Conservation (phyloP, 768 basidiomycete genomes). For the Kwoniella heveanensis region DNA sequence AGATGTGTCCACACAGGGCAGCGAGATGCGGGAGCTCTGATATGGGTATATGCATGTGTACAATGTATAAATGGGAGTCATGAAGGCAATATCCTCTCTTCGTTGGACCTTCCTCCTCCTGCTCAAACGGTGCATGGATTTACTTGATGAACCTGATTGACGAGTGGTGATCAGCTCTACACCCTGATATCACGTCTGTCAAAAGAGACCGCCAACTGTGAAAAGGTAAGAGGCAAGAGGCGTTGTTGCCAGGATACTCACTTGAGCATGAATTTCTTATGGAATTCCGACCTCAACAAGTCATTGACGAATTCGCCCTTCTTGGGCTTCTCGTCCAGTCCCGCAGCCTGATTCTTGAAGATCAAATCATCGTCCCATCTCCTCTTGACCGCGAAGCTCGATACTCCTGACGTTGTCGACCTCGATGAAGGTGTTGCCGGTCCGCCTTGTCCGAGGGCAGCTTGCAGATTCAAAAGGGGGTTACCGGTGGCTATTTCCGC, state of each 20-base stretch:
- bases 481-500: slow-evolving; percentile 82
- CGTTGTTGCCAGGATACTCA: slow-evolving; percentile 39
- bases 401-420: slow-evolving; percentile 62
- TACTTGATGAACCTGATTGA: slow-evolving; percentile 32
- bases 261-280: slow-evolving; percentile 54
- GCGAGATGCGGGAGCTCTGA: too few relatives aligned
- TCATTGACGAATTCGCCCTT: slow-evolving; percentile 89
- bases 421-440: slow-evolving; percentile 56
- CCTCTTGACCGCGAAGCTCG: slow-evolving; percentile 86
- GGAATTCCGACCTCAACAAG: slow-evolving; percentile 68
- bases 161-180: too few relatives aligned
- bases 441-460: slow-evolving; percentile 76
- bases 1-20: too few relatives aligned
- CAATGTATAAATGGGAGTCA: not conserved
- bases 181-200: too few relatives aligned
- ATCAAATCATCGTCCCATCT: slow-evolving; percentile 98
- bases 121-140: not conserved
- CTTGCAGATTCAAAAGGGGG: slow-evolving; percentile 85
- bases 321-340: slow-evolving; percentile 63
- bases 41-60: slow-evolving; percentile 5
- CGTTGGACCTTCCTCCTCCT: too few relatives aligned
- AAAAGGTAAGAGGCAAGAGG: not conserved
- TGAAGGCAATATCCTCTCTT: too few relatives aligned
- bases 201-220: too few relatives aligned
- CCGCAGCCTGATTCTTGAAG: slow-evolving; percentile 96